phyloP scores from a whole-genome alignment of 2,329 filamentous ascomycete species.

The Amesomyces nigricolor region DNA sequence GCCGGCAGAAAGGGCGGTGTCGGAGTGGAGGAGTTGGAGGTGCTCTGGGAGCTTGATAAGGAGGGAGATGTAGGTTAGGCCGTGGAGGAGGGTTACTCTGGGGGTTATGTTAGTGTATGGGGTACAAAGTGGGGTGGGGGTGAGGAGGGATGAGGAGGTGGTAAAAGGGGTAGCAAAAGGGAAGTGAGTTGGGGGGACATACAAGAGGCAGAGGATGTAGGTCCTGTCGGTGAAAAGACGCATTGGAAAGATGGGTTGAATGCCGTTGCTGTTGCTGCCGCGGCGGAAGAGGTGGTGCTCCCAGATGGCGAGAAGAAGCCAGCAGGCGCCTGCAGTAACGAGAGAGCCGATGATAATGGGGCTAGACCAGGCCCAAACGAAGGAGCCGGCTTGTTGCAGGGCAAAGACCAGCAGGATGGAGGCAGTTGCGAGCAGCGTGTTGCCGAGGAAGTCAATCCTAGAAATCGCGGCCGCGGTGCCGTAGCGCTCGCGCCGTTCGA shows the following conservation, averaged over 20 bases:
- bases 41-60: slow-evolving; percentile 54
- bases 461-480: slow-evolving; percentile 39
- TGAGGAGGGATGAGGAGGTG: background rate
- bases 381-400: slow-evolving; percentile 51
- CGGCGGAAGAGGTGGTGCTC: slow-evolving; percentile 41
- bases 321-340: slow-evolving; percentile 42
- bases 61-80: slow-evolving; percentile 53
- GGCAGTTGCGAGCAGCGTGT: slow-evolving; percentile 44
- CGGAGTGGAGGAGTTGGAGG: slow-evolving; percentile 53
- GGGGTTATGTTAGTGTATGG: too few relatives aligned
- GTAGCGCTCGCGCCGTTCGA: slow-evolving; percentile 23
- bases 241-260: slow-evolving; percentile 53
- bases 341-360: slow-evolving; percentile 46
- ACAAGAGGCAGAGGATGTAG: slow-evolving; percentile 48
- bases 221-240: slow-evolving; percentile 43
- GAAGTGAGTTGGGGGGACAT: slow-evolving; percentile 25
- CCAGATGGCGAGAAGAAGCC: slow-evolving; percentile 46
- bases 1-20: slow-evolving; percentile 49
- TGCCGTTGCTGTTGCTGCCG: slow-evolving; percentile 28
- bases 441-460: slow-evolving; percentile 49
- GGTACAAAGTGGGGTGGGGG: too few relatives aligned
- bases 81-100: slow-evolving; percentile 51
- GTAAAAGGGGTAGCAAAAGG: too few relatives aligned
- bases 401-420: slow-evolving; percentile 52
- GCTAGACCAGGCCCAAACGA: slow-evolving; percentile 47